Conservation (phyloP, 192 early-diverging fungal genomes). For the Entomortierella beljakovae region DNA sequence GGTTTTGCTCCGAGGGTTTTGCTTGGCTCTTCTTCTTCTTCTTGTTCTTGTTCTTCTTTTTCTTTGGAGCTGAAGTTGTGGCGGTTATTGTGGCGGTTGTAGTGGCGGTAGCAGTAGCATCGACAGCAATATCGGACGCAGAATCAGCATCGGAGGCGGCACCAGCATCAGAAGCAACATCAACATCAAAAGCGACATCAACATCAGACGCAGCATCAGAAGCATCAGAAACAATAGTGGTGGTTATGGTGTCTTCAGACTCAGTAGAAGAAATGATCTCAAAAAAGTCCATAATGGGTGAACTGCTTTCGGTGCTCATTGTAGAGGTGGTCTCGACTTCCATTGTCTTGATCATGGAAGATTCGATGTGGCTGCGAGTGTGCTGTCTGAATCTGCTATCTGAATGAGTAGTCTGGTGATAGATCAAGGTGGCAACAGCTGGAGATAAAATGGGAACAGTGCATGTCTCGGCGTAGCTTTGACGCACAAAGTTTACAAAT, state of each 20-base stretch:
- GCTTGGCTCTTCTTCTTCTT: conserved; percentile 15
- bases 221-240: neutral
- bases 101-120: neutral
- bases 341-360: too few relatives aligned
- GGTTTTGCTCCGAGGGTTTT: neutral
- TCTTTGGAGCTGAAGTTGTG: neutral
- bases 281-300: too few relatives aligned
- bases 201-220: neutral
- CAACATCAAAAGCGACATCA: neutral
- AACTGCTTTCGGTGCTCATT: too few relatives aligned
- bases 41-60: conserved; percentile 6
- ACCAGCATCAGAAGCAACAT: neutral
- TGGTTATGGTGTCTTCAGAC: too few relatives aligned
- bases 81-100: neutral
- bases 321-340: too few relatives aligned
- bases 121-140: too few relatives aligned
- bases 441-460: neutral
- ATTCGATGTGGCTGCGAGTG: too few relatives aligned
- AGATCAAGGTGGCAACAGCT: neutral
- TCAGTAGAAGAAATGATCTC: too few relatives aligned
- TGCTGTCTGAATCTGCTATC: too few relatives aligned
- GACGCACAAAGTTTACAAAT: neutral
- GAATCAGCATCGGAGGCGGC: neutral
- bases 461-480: neutral
- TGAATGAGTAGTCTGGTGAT: neutral